Evolutionary conservation across 805 yeast genomes (phyloP), one percentile per base, ranked within the genome.

Genomic region (Blastobotrys parvus): DNA sequence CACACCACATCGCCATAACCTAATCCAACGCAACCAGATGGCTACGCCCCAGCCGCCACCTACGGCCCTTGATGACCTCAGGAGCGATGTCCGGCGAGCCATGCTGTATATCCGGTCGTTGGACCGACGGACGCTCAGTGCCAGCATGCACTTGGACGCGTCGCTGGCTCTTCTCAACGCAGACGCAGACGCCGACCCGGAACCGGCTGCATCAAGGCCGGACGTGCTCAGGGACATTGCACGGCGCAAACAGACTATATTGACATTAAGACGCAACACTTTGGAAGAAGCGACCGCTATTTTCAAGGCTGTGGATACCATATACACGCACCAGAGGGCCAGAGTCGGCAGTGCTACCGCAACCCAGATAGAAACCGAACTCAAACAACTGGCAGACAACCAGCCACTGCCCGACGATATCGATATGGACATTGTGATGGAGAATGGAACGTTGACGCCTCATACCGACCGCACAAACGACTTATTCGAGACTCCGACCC

Each of bases 31-130:
- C 47, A 31, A 71, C 74, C 45, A 62, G 63, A 61, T 67, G 54
- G 33, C 58, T 52, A 54, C 70, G 71, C 61, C 82, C 71, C 15
- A 67, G 43, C 34, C 53, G 46, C 49, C 75, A 56, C 8, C 69
- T 63, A n/a, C 15, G 13, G 15, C 33, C 18, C 38, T 49, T 45
- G 51, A 41, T 29, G 49, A 43, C n/a, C 38, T 45, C 17, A 34
- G 32, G n/a, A 20, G 22, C 11, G 51, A 49, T 27, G 33, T 44
- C 37, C 35, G 36, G n/a, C 45, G 48, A 19, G 42, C 51, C 4
- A 33, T 51, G 30, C 20, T 31, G 18, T 45, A 49, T 18, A 41
- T 51, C 8, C 44, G 46, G 10, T 21, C 27, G 30, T 38, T 51
- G 34, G 53, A 51, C 35, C 4, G 25, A 17, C 34, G 34, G 31